Evolutionary conservation across 2,329 filamentous ascomycete species (phyloP), one percentile per base, ranked within the genome.

Genomic region (Malbranchea cinnamomea): DNA sequence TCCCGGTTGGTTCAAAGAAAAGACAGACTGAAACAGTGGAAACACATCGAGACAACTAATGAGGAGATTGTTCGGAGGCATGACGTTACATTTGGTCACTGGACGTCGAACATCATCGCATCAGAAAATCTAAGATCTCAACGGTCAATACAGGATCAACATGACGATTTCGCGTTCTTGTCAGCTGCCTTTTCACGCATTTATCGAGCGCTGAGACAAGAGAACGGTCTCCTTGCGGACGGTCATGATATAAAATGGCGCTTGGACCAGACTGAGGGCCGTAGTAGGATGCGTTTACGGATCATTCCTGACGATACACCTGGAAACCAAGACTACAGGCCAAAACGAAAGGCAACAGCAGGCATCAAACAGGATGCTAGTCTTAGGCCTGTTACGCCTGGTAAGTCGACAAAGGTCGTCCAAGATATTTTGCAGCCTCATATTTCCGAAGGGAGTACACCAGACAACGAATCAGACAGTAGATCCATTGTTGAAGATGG

Each of bases 101-200:
- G 87, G 89, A 79, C 87, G 61, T 83, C 85, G 43, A 95, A 93
- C 44, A 93, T 98, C 23, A 89, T 87, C 52, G 75, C 78, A 28
- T 83, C 87, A 0, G 89, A 98, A 50, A 78, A 89, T 41, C 71
- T 87, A 47, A 95, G 93, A 50, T 78, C 92, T 40, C 87, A 95
- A 50, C 69, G 89, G 37, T 68, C 81, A 10, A 59, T 84, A 31
- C 89, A 98, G 53, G 91, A 98, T 45, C 82, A 93, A 45, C 84
- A 94, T 43, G 89, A 98, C 48, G 87, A 85, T 45, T 68, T 81
- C 34, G 66, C 68, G 1, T 94, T 83, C 48, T 68, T 91, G 37
- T 71, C 72, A 23, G 73, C 79, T 0, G 68, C 76, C 1, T 84
- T 89, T 48, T 68, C 70, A 4, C 83, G 77, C 46, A 77, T 95